Conservation (phyloP, 352 stramenopile species). For the Globisporangium splendens region DNA sequence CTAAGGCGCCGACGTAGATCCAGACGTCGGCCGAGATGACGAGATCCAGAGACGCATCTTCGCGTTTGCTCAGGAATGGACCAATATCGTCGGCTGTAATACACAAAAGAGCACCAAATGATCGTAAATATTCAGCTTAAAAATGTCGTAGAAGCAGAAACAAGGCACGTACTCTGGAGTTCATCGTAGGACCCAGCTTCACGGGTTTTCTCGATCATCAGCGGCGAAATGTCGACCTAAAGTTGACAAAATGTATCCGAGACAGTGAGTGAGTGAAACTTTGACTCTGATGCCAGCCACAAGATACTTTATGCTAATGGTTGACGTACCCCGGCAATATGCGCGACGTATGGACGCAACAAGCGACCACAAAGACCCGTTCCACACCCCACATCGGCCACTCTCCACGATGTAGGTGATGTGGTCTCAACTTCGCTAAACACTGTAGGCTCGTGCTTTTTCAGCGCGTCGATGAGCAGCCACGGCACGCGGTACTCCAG, state of each 20-base stretch:
- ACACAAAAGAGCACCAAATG: not conserved
- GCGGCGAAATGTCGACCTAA: conserved; percentile 73
- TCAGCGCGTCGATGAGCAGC: conserved; percentile 66
- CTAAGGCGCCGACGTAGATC: conserved; percentile 81
- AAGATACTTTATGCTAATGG: not conserved
- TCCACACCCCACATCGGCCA: conserved; percentile 70
- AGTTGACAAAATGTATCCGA: not conserved
- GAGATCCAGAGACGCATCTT: conserved; percentile 45
- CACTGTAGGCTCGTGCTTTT: conserved; percentile 30
- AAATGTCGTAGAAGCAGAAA: not conserved
- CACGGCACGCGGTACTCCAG: conserved; percentile 79
- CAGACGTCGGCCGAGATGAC: conserved; percentile 81
- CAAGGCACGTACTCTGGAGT: conserved; percentile 44
- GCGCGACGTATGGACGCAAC: conserved; percentile 47
- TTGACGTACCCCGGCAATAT: conserved; percentile 48
- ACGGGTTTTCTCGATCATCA: conserved; percentile 80
- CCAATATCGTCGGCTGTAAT: conserved; percentile 50
- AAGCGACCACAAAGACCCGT: conserved; percentile 74
- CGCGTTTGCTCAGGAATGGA: conserved; percentile 41
- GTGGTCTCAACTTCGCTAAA: conserved; percentile 5
- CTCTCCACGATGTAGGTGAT: conserved; percentile 26
- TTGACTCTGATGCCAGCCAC: no score
- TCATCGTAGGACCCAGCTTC: conserved; percentile 65
- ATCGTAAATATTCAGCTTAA: no score
- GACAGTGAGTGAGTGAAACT: not conserved